Evolutionary conservation across 257 asterid genomes (phyloP).

Genomic region (Solanum chmielewskii): DNA sequence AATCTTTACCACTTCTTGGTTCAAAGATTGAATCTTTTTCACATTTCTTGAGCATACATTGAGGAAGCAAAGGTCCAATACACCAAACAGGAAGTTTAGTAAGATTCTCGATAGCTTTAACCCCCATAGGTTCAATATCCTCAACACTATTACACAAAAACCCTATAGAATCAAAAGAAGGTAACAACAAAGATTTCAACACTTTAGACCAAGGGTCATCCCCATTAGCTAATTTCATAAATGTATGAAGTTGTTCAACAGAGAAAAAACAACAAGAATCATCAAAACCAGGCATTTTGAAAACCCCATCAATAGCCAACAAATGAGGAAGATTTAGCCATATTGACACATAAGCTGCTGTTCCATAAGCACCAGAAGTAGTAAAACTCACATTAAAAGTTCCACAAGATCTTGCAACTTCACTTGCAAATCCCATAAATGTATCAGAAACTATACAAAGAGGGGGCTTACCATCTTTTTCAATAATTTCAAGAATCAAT

Average conservation of each 20-base stretch:
- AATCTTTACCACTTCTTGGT: neutral
- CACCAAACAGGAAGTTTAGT: constrained; percentile 64
- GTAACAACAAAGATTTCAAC: constrained; percentile 36
- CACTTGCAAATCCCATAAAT: constrained; percentile 63
- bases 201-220: constrained; percentile 68
- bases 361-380: constrained; percentile 83
- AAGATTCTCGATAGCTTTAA: constrained; percentile 22
- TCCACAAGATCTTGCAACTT: constrained; percentile 45
- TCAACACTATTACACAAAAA: constrained; percentile 55
- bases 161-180: constrained; percentile 40
- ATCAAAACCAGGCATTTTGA: constrained; percentile 47
- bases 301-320: constrained; percentile 15
- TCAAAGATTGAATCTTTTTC: neutral
- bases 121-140: constrained; percentile 63
- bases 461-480: constrained; percentile 39
- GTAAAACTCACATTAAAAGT: constrained; percentile 43
- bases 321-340: constrained; percentile 87
- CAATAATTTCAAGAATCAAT: constrained; percentile 21
- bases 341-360: constrained; percentile 55
- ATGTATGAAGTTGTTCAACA: constrained; percentile 44
- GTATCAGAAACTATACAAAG: constrained; percentile 77
- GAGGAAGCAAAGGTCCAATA: constrained; percentile 74
- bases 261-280: constrained; percentile 32
- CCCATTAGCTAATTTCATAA: constrained; percentile 56
- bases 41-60: constrained; percentile 17